These are phyloP conservation scores for Geopyxis carbonaria DNA, from an alignment of 495 filamentous ascomycete genomes.

Conservation along the genomic window DNA sequence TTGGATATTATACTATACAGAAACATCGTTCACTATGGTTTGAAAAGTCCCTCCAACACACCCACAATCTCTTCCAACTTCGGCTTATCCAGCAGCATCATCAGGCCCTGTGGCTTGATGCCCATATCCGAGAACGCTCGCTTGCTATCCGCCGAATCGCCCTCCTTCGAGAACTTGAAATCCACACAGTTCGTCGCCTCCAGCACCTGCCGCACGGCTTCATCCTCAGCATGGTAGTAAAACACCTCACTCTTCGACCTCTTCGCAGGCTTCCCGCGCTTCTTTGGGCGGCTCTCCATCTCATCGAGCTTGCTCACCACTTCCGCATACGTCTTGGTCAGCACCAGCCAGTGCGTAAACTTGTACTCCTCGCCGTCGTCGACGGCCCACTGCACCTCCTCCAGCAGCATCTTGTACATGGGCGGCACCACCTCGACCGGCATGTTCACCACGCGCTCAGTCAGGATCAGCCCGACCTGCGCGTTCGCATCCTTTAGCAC, in stretches of 20 bases:
- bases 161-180: conserved; percentile 61
- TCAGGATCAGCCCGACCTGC: conserved; percentile 61
- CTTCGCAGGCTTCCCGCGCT: conserved; percentile 56
- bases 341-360: conserved; percentile 80
- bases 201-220: conserved; percentile 48
- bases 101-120: conserved; percentile 60
- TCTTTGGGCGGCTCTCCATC: conserved; percentile 48
- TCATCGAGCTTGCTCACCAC: conserved; percentile 63
- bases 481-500: conserved; percentile 29
- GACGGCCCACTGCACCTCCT: conserved; percentile 79
- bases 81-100: conserved; percentile 56
- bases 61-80: conserved; percentile 32
- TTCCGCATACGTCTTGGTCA: conserved; percentile 82
- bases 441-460: conserved; percentile 89
- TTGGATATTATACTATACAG: no score
- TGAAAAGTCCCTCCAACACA: conserved; percentile 6
- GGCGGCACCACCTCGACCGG: conserved; percentile 80
- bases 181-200: conserved; percentile 39
- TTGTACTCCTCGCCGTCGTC: conserved; percentile 84
- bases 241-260: conserved; percentile 37
- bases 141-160: conserved; percentile 69
- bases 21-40: no score
- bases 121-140: conserved; percentile 87
- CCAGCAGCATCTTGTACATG: conserved; percentile 88
- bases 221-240: conserved; percentile 96